A percentile compares a stretch with the other conserved stretches of the same genome.
Conservation (phyloP, 2,329 filamentous ascomycete species). For the Paraphoma sp. region DNA sequence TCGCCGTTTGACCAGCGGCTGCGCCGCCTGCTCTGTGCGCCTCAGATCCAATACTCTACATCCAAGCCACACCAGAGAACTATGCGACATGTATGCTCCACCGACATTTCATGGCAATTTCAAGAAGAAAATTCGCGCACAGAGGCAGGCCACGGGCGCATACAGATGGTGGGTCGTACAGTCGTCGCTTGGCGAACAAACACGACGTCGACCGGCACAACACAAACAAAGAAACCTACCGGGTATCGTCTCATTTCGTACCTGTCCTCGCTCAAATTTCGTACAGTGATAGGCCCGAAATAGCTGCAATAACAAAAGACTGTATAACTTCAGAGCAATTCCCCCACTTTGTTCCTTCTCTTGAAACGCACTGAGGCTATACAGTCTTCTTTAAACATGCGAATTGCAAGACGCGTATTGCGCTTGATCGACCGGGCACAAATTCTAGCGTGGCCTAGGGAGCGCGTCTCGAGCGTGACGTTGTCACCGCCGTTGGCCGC, state of each 20-base stretch:
- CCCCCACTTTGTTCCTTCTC: too few relatives aligned
- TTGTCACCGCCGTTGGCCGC: neutral
- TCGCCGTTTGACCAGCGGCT: slow-evolving; percentile 2
- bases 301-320: too few relatives aligned
- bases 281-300: too few relatives aligned
- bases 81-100: slow-evolving; percentile 1
- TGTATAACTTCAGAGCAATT: too few relatives aligned
- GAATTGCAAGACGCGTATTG: too few relatives aligned
- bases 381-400: too few relatives aligned
- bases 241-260: too few relatives aligned
- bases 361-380: too few relatives aligned
- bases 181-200: neutral
- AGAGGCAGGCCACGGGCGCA: neutral
- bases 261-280: too few relatives aligned
- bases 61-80: slow-evolving; percentile 5
- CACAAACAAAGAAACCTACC: neutral
- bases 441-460: neutral
- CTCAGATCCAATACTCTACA: neutral
- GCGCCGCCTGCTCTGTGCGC: neutral
- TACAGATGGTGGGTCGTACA: neutral
- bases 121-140: neutral
- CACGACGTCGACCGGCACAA: neutral
- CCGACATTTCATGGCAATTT: neutral
- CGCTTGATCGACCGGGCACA: neutral
- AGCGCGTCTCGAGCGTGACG: slow-evolving; percentile 3